Evolutionary conservation across 2,329 filamentous ascomycete species (phyloP).

Genomic region (Allantophomopsis cytisporea): DNA sequence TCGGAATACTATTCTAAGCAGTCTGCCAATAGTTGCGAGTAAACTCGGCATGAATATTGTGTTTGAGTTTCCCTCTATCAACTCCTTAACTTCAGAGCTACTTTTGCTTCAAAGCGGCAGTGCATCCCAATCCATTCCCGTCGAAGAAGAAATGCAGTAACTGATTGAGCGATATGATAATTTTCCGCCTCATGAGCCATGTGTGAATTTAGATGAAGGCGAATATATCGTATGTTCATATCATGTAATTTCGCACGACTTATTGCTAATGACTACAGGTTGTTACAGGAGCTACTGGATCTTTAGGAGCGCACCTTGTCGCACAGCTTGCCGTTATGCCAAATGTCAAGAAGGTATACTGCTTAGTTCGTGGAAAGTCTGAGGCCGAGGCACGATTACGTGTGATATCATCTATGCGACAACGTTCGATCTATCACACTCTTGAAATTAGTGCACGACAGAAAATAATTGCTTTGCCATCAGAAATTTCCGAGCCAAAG

Average conservation of each 20-base stretch:
- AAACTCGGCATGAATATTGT: slow-evolving; percentile 14
- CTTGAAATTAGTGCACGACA: slow-evolving; percentile 9
- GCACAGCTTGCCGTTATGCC: slow-evolving; percentile 43
- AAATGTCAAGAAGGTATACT: slow-evolving; percentile 37
- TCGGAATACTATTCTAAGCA: slow-evolving; percentile 3
- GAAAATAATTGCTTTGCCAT: slow-evolving; percentile 23
- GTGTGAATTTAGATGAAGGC: not conserved
- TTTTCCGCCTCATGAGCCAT: slow-evolving; percentile 9
- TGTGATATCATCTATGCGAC: slow-evolving; percentile 19
- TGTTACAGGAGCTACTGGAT: slow-evolving; percentile 52
- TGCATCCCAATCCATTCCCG: slow-evolving; percentile 7
- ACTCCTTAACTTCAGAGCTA: slow-evolving; percentile 9
- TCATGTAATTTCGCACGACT: not conserved
- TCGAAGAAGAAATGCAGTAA: slow-evolving; percentile 17
- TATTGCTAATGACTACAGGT: not conserved
- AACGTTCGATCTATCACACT: slow-evolving; percentile 10
- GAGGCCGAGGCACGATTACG: slow-evolving; percentile 18
- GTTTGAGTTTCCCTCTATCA: slow-evolving; percentile 17
- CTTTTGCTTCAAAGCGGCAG: slow-evolving; percentile 5
- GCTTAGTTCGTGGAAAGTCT: slow-evolving; percentile 28
- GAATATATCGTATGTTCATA: not conserved
- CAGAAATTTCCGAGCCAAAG: slow-evolving; percentile 23
- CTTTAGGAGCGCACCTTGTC: slow-evolving; percentile 46
- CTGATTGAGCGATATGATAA: slow-evolving; percentile 24
- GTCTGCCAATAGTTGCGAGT: slow-evolving; percentile 12